These are phyloP conservation scores for Suhomyces yuchorum DNA, from an alignment of 1,139 yeast species.

Conservation along the genomic window DNA sequence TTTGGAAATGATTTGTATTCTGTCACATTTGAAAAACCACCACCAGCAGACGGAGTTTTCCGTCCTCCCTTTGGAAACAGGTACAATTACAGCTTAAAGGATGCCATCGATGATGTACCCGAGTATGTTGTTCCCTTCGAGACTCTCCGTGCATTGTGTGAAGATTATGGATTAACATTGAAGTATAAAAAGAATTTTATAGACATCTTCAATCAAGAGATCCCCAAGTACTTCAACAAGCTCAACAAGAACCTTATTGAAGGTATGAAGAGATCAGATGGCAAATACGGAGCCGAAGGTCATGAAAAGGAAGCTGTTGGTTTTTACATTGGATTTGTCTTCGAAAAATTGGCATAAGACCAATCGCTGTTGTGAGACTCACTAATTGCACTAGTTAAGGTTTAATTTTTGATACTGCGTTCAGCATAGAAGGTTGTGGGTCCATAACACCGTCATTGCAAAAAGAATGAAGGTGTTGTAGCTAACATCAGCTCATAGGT, in stretches of 20 bases:
- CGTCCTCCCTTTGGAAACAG: slow-evolving; percentile 80
- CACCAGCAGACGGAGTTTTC: slow-evolving; percentile 73
- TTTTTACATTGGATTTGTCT: slow-evolving; percentile 78
- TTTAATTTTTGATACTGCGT: too few species aligned
- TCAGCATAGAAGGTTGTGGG: not conserved
- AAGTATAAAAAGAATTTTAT: slow-evolving; percentile 76
- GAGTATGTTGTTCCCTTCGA: slow-evolving; percentile 98
- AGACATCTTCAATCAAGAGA: slow-evolving; percentile 79
- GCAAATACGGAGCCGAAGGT: slow-evolving; percentile 84
- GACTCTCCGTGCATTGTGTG: slow-evolving; percentile 76
- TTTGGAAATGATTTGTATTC: slow-evolving; percentile 88
- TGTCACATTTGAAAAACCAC: slow-evolving; percentile 74
- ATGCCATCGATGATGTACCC: slow-evolving; percentile 95
- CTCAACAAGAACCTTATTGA: slow-evolving; percentile 67
- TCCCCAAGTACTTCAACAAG: slow-evolving; percentile 62
- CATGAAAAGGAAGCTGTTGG: slow-evolving; percentile 89
- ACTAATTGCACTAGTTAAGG: too few species aligned
- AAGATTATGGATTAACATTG: slow-evolving; percentile 76
- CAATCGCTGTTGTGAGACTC: too few species aligned
- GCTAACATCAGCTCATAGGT: not conserved
- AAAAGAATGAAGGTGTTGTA: not conserved
- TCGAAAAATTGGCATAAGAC: slow-evolving; percentile 47
- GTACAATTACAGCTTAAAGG: slow-evolving; percentile 79
- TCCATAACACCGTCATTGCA: not conserved
- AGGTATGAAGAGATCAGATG: slow-evolving; percentile 73